These are phyloP conservation scores for Nicotiana rustica DNA, from an alignment of 305 asterid species.

Conservation along the genomic window DNA sequence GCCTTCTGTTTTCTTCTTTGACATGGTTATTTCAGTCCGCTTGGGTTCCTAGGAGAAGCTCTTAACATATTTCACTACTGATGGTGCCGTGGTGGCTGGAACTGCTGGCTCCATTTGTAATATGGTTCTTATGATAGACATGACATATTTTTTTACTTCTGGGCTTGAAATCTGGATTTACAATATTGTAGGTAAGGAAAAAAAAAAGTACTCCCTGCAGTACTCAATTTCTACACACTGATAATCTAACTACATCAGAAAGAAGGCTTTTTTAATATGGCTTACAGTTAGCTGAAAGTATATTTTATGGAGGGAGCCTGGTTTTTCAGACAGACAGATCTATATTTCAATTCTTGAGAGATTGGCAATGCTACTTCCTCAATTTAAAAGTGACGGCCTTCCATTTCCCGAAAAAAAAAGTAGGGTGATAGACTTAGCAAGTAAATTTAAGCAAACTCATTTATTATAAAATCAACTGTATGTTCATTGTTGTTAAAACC, in stretches of 20 bases:
- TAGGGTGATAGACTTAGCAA: background rate
- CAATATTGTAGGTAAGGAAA: background rate
- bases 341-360: background rate
- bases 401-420: no score
- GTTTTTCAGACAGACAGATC: background rate
- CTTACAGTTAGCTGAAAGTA: background rate
- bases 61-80: background rate
- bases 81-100: conserved; percentile 5
- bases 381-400: background rate
- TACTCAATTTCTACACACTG: background rate
- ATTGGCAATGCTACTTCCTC: background rate
- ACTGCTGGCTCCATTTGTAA: conserved; percentile 4
- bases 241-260: background rate
- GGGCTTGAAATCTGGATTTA: conserved; percentile 7
- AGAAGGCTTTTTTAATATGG: background rate
- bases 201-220: background rate
- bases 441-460: background rate
- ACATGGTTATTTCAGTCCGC: background rate
- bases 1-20: background rate
- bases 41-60: background rate
- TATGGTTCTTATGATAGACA: background rate
- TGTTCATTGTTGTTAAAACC: background rate
- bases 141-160: conserved; percentile 1
- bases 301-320: background rate
- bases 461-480: background rate